Conservation (phyloP, 257 asterid species). For the Salvia splendens region DNA sequence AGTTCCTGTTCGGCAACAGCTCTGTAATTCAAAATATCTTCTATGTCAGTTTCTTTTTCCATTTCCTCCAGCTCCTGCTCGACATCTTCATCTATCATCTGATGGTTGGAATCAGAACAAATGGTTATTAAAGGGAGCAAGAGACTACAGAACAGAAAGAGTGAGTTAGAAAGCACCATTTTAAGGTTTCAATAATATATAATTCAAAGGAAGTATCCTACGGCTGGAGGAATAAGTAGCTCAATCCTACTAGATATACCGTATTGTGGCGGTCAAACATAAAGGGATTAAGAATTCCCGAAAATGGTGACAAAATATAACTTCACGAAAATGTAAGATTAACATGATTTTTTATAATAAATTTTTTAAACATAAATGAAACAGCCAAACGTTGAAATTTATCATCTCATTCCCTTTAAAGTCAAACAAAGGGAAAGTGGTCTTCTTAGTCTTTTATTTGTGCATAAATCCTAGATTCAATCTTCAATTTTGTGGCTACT, state of each 20-base stretch:
- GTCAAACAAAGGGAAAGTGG: background rate
- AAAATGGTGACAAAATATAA: background rate
- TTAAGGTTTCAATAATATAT: conserved; percentile 18
- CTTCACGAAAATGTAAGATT: background rate
- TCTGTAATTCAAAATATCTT: conserved; percentile 82
- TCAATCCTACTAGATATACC: conserved; percentile 19
- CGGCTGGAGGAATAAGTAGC: conserved; percentile 25
- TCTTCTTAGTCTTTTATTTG: background rate
- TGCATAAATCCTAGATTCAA: conserved; percentile 4
- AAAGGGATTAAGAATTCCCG: background rate
- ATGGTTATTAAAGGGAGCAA: background rate
- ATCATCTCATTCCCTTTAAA: conserved; percentile 14
- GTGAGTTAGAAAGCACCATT: conserved; percentile 29
- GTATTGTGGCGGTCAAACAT: conserved; percentile 20
- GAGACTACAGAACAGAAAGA: conserved; percentile 28
- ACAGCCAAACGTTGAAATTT: background rate
- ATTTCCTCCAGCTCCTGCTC: conserved; percentile 75
- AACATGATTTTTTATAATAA: no score
- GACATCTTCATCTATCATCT: conserved; percentile 72
- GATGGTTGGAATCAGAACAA: conserved; percentile 31
- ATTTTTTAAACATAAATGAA: background rate
- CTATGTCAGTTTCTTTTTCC: conserved; percentile 83
- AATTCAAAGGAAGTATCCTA: conserved; percentile 17
- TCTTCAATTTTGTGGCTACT: background rate
- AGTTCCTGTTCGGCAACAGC: conserved; percentile 83